Base-by-base conservation (phyloP, 2,329 filamentous ascomycete species). In the Fusarium redolens region DNA sequence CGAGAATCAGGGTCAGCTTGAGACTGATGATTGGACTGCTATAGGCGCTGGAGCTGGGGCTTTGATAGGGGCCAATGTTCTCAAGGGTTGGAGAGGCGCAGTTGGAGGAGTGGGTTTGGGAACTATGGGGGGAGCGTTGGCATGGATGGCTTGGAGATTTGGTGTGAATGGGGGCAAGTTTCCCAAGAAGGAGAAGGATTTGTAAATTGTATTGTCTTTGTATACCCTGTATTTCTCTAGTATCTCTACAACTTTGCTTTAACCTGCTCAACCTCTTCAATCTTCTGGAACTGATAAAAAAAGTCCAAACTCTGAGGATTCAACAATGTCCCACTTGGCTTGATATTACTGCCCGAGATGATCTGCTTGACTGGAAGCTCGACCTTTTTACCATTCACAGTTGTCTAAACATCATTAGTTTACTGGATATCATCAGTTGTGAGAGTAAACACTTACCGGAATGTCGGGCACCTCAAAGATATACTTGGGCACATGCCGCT, bases 351-450 rank as follows among this genome's bases (percentile, higher is more conserved):
- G 0, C 93, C 93, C 0, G 89, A 94, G 2, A 96, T 91, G 71
- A 96, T 96, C 78, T 93, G 92, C 83, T 96, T 96, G 35, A 96
- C 92, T 0, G 93, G 93, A 58, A 96, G 77, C 80, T 96, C 93
- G 7, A 96, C 93, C 81, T 96, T 96, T 80, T 96, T 96, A 55
- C 93, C 82, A 78, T 96, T 96, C 70, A 96, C 90, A 0, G 93
- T 96, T 0, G 91, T 93, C 90, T 94, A 3, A 14, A 4, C 14
- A 20, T 25, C 15, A 51, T 79, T 38, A 81, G 76, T 22, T 15
- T 37, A 8, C 33, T 6, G 12, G 10, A 45, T 4, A 13, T 25
- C 5, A 5, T 22, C 18, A 7, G 3, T 17, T 17, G 13, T 13
- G 4, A 15, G 2, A 6, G 18, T 15, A 7, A 20, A 22, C 31